A percentile compares a stretch with the other conserved stretches of the same genome.
Conservation (phyloP, 192 early-diverging fungal genomes). For the Coemansia sp. region DNA sequence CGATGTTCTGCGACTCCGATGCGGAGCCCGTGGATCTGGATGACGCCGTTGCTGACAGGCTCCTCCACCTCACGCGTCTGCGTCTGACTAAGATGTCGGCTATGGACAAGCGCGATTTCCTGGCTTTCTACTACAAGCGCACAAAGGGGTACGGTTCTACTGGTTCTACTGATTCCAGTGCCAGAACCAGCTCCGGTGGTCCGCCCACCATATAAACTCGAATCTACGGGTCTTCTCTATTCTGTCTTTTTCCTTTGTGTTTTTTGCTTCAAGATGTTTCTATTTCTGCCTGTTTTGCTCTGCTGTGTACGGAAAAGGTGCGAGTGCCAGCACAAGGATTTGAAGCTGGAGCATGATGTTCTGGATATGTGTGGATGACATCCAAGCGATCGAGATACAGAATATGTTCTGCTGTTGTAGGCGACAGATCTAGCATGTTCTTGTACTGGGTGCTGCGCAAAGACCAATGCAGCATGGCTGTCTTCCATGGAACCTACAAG, state of each 20-base stretch:
- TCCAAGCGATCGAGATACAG: not conserved
- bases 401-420: not conserved
- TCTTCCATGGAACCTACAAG: too few species aligned
- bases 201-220: too few species aligned
- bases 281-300: too few species aligned
- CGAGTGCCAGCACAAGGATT: not conserved
- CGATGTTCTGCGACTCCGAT: constrained; percentile 48
- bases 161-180: too few species aligned
- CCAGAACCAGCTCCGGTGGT: too few species aligned
- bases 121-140: constrained; percentile 64
- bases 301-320: not conserved
- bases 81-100: constrained; percentile 66
- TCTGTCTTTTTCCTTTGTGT: too few species aligned
- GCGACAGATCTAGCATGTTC: too few species aligned
- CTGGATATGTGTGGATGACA: not conserved
- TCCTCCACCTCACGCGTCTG: constrained; percentile 67
- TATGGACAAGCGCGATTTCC: constrained; percentile 74
- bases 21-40: constrained; percentile 52
- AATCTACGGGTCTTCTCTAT: too few species aligned
- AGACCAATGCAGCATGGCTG: too few species aligned
- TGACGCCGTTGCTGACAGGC: constrained; percentile 55
- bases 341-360: not conserved
- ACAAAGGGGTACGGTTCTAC: constrained; percentile 18
- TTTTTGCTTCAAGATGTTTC: too few species aligned
- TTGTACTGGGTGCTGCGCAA: too few species aligned